Percentiles rank a stretch among this genome's conserved stretches.
phyloP scores from a whole-genome alignment of 2,329 filamentous ascomycete species.

The Colletotrichum chlorophyti region DNA sequence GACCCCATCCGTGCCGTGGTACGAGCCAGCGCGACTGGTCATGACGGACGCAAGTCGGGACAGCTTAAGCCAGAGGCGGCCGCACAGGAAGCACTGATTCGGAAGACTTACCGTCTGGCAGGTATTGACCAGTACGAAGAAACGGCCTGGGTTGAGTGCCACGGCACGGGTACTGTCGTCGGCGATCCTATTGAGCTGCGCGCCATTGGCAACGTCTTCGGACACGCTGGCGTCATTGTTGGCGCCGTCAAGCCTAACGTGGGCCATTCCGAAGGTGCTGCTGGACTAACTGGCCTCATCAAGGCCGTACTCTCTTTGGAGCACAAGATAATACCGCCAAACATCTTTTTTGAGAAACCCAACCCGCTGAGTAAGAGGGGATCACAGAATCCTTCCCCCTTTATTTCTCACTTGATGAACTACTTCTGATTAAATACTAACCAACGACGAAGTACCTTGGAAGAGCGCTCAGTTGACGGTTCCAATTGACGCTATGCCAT shows the following conservation, averaged over 20 bases:
- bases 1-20: constrained; percentile 47
- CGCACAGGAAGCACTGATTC: constrained; percentile 47
- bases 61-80: constrained; percentile 45
- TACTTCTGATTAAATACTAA: too few species aligned
- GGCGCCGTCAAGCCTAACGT: constrained; percentile 45
- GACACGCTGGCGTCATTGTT: constrained; percentile 32
- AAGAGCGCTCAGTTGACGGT: constrained; percentile 37
- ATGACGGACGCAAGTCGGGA: constrained; percentile 47
- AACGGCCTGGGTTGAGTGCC: constrained; percentile 44
- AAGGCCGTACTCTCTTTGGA: constrained; percentile 42
- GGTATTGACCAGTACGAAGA: constrained; percentile 31
- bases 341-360: constrained; percentile 40
- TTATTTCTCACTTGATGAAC: too few species aligned
- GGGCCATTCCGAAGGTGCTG: constrained; percentile 44
- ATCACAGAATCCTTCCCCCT: too few species aligned
- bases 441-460: too few species aligned
- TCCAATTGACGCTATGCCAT: constrained; percentile 32
- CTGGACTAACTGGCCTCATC: constrained; percentile 39
- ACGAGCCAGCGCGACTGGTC: constrained; percentile 38
- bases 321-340: constrained; percentile 38
- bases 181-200: constrained; percentile 50
- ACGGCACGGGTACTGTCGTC: constrained; percentile 51
- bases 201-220: constrained; percentile 42
- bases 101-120: constrained; percentile 40
- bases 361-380: constrained; percentile 34